Percentiles rank a stretch among this genome's conserved stretches.
These are phyloP conservation scores for Colletotrichum tanaceti DNA, from an alignment of 2,329 filamentous ascomycete species.

Conservation along the genomic window DNA sequence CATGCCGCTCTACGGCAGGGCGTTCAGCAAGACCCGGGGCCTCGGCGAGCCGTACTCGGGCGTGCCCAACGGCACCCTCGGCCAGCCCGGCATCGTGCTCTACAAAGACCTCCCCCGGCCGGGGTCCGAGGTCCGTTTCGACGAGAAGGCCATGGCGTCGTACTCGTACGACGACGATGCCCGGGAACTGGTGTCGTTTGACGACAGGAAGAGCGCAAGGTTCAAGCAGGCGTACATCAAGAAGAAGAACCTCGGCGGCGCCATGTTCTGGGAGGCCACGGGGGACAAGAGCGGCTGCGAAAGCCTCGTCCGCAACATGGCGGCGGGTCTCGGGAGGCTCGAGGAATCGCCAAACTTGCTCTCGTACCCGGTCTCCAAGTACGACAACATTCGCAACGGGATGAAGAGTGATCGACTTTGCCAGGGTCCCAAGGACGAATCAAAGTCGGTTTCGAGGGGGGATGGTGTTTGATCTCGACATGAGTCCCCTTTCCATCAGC, in stretches of 20 bases:
- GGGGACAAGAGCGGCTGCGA: slow-evolving; percentile 70
- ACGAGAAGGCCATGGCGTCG: slow-evolving; percentile 70
- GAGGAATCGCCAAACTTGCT: slow-evolving; percentile 26
- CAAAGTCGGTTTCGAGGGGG: too few relatives aligned
- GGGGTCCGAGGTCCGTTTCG: slow-evolving; percentile 68
- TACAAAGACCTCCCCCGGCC: slow-evolving; percentile 79
- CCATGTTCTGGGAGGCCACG: slow-evolving; percentile 88
- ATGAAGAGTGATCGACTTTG: not conserved
- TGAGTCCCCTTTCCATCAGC: too few relatives aligned
- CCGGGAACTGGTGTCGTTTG: slow-evolving; percentile 77
- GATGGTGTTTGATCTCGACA: too few relatives aligned
- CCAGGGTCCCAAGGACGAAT: not conserved
- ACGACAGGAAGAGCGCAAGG: slow-evolving; percentile 69
- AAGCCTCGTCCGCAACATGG: slow-evolving; percentile 29
- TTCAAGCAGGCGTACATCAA: slow-evolving; percentile 76
- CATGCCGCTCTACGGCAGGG: slow-evolving; percentile 69
- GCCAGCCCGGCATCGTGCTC: slow-evolving; percentile 79
- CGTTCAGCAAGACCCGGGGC: slow-evolving; percentile 63
- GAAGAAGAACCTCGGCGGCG: slow-evolving; percentile 73
- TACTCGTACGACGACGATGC: slow-evolving; percentile 75
- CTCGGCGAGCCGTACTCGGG: slow-evolving; percentile 73
- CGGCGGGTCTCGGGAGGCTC: slow-evolving; percentile 15
- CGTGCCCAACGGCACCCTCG: slow-evolving; percentile 75
- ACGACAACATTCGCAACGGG: slow-evolving; percentile 26
- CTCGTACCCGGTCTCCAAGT: slow-evolving; percentile 28